Evolutionary conservation across 495 filamentous ascomycete genomes (phyloP), one percentile per base, ranked within the genome.

Genomic region (Neurospora sp.): DNA sequence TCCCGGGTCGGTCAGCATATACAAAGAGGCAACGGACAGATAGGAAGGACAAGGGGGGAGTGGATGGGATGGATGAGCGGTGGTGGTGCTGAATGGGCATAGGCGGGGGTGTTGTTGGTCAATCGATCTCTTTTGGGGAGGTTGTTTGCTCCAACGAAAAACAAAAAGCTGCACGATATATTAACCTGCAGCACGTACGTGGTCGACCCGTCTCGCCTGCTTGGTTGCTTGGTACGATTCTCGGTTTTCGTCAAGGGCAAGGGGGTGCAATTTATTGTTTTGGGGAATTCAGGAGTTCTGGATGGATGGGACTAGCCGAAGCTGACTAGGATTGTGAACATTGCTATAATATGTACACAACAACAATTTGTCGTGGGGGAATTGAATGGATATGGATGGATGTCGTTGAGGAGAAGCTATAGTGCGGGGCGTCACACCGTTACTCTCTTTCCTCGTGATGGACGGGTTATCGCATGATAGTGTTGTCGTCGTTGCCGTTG

Each of bases 161-260:
- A 31, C 49, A 72, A 69, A 46, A 72, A 66, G 46, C 73, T 78
- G 77, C 77, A 77, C 71, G 71, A 75, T 75, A 78, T 77, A 78
- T 76, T 78, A 72, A 69, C 44, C 71, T 77, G 75, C 77, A 74
- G 54, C 54, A 62, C 54, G 54, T 62, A 62, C 54, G 54, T 35
- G 54, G 54, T 62, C 54, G 23, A 62, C 27, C 54, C 54, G 14
- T 62, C 54, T 62, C 7, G 12, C 27, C 54, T 62, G 54, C 54
- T 31, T 62, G 12, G 27, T 35, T 62, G 11, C 12, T 62, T 35
- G 11, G 27, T 31, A 35, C 54, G 54, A 62, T 18, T 62, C 7
- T 62, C 23, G 27, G 54, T 18, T 62, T 35, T 62, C 23, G 11
- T 62, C 54, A 62, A 62, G 54, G 54, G 54, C 23, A 16, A 62